Percentiles rank a stretch among this genome's conserved stretches.
Conservation (phyloP, 1,139 yeast genomes). For the Geotrichum histeridarum region DNA sequence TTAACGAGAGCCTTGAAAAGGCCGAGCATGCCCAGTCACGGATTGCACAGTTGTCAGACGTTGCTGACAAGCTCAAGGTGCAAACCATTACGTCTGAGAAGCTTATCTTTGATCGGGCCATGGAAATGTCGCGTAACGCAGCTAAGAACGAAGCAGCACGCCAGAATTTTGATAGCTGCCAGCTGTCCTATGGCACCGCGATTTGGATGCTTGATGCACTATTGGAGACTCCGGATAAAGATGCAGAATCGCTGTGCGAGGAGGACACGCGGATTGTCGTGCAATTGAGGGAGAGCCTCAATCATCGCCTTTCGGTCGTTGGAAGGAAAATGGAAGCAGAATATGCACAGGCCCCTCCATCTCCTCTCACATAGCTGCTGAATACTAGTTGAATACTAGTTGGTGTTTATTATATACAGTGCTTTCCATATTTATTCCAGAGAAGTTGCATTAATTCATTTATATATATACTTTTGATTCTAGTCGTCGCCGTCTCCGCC, state of each 20-base stretch:
- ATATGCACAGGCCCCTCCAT: conserved; percentile 4
- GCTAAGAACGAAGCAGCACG: conserved; percentile 81
- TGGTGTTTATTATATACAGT: background rate
- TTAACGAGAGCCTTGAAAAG: conserved; percentile 81
- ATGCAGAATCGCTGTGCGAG: conserved; percentile 47
- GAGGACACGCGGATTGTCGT: conserved; percentile 74
- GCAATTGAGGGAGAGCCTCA: conserved; percentile 43
- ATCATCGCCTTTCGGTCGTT: conserved; percentile 32
- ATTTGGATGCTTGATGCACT: conserved; percentile 93
- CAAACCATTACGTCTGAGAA: conserved; percentile 61
- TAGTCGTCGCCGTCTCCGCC: conserved; percentile 21
- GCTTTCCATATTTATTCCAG: background rate
- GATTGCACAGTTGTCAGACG: conserved; percentile 24
- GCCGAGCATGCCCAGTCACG: conserved; percentile 70
- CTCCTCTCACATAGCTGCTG: background rate
- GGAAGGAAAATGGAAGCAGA: conserved; percentile 26
- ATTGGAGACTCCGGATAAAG: conserved; percentile 41
- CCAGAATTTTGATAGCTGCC: conserved; percentile 74
- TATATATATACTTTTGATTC: background rate
- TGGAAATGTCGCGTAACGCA: conserved; percentile 86
- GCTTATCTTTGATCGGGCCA: conserved; percentile 82
- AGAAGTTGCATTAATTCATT: conserved; percentile 8
- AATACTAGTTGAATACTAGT: too few species aligned
- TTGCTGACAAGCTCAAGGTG: conserved; percentile 22
- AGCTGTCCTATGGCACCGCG: conserved; percentile 82